Base-by-base conservation (phyloP, 2,329 filamentous ascomycete genomes). In the Fusarium buxicola region DNA sequence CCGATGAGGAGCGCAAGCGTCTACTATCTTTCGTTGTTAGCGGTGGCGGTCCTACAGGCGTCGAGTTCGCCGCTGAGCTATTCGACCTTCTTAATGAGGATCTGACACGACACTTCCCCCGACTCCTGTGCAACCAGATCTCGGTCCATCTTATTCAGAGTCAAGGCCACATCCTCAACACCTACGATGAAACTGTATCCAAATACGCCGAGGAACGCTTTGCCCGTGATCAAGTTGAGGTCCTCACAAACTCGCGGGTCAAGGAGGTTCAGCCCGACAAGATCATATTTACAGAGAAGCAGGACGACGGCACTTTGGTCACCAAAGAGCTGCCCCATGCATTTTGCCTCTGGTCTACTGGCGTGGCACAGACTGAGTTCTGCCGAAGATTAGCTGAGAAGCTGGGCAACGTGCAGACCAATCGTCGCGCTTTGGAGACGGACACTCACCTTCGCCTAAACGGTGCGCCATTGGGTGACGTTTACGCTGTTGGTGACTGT, bases 61-160 rank as follows among this genome's bases (percentile, higher is more conserved):
- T 99, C 31, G 95, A 99, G 75, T 99, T 99, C 71, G 96, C 96
- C 1, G 95, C 95, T 7, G 95, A 99, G 75, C 84, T 99, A 7
- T 98, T 91, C 75, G 95, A 99, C 76, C 89, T 99, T 76, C 83
- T 99, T 13, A 99, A 99, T 72, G 96, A 99, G 75, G 95, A 99
- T 74, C 78, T 99, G 38, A 89, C 89, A 38, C 82, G 84, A 48
- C 87, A 91, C 69, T 99, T 97, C 76, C 95, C 95, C 3, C 89
- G 89, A 62, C 87, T 99, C 27, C 79, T 99, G n/a, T 88, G 95
- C 60, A 98, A 98, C 74, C 93, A 99, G 75, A 96, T 99, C 44
- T 98, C 95, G 0, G 94, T 99, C 2, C 96, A 99, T 73, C 84
- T 99, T 41, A 97, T 99, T 61, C 95, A 99, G 74, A 96, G 92